Conservation (phyloP, 768 basidiomycete species). For the Termitomyces sp. region DNA sequence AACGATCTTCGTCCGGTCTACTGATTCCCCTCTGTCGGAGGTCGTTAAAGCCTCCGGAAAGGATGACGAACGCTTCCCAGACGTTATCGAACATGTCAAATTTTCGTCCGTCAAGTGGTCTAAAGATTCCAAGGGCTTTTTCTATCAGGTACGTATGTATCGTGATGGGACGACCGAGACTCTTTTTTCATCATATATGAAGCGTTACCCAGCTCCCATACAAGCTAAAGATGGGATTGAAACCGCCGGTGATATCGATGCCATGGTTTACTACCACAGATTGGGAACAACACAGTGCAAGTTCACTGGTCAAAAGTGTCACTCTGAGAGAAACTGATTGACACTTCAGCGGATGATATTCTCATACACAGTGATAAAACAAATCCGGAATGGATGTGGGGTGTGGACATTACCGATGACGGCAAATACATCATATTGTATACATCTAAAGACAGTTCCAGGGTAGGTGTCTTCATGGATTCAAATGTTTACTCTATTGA, state of each 20-base stretch:
- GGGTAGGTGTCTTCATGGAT: constrained; percentile 30
- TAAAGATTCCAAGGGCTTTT: constrained; percentile 75
- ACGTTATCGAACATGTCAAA: constrained; percentile 72
- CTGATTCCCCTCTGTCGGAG: constrained; percentile 47
- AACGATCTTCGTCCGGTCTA: constrained; percentile 63
- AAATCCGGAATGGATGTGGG: constrained; percentile 64
- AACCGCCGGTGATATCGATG: constrained; percentile 57
- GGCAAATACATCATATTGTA: constrained; percentile 57
- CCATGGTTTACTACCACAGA: constrained; percentile 73
- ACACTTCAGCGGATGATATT: constrained; percentile 53
- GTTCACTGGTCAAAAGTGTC: constrained; percentile 10
- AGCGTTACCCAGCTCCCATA: constrained; percentile 55
- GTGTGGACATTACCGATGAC: constrained; percentile 52
- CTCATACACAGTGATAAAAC: constrained; percentile 59
- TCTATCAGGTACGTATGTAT: constrained; percentile 54
- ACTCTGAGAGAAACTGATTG: not conserved
- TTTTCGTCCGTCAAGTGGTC: constrained; percentile 72
- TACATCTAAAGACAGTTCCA: constrained; percentile 54
- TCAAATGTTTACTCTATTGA: not conserved
- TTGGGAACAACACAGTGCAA: constrained; percentile 67
- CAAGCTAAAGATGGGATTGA: constrained; percentile 47
- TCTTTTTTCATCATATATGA: not conserved
- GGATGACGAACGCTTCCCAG: constrained; percentile 48
- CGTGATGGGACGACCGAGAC: constrained; percentile 2
- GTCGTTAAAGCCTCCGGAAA: constrained; percentile 33